phyloP scores from a whole-genome alignment of 2,329 filamentous ascomycete species.

The Lachnellula occidentalis region DNA sequence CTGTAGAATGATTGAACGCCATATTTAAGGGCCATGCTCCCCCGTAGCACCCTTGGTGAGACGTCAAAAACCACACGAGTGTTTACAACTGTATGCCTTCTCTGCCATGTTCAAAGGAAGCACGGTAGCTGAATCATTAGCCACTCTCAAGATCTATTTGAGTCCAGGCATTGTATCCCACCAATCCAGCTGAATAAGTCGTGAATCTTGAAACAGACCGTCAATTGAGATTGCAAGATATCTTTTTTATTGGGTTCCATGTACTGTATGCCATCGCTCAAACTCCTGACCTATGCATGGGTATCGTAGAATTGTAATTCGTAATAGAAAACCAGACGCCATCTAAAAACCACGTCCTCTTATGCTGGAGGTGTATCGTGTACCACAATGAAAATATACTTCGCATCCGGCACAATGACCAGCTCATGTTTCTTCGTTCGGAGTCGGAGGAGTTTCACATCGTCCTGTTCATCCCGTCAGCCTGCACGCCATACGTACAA shows the following conservation, averaged over 20 bases:
- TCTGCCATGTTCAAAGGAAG: background rate
- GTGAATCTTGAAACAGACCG: constrained; percentile 2
- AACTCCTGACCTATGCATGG: constrained; percentile 6
- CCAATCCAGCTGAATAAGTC: background rate
- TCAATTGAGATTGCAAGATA: background rate
- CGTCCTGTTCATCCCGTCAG: constrained; percentile 48
- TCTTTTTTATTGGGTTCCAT: background rate
- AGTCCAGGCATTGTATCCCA: background rate
- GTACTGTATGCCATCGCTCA: background rate
- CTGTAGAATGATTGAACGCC: too few species aligned
- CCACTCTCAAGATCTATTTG: background rate
- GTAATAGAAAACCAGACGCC: background rate
- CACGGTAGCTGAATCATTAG: background rate
- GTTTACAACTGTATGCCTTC: background rate
- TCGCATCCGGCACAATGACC: constrained; percentile 74
- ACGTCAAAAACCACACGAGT: too few species aligned
- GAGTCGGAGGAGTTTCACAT: constrained; percentile 68
- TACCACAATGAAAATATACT: constrained; percentile 73
- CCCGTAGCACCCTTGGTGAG: too few species aligned
- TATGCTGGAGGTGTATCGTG: constrained; percentile 59
- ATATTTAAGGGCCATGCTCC: too few species aligned
- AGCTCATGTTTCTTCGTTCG: constrained; percentile 82
- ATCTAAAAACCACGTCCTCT: constrained; percentile 1
- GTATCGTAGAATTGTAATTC: constrained; percentile 5
- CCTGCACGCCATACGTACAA: background rate